Conservation (phyloP, 2,329 filamentous ascomycete genomes). For the Venturia pyrina region DNA sequence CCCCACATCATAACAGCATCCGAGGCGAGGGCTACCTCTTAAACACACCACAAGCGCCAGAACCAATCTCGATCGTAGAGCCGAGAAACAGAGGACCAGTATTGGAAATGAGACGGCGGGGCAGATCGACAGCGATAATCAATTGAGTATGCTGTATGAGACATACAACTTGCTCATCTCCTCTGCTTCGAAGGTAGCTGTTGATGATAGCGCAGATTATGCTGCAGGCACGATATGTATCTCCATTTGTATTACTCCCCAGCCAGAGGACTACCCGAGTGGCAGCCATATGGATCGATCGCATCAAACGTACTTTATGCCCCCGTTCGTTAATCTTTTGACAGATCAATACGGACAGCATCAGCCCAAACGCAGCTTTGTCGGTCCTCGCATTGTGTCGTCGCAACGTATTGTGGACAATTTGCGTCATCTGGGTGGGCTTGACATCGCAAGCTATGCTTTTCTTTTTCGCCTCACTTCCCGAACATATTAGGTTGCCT, state of each 20-base stretch:
- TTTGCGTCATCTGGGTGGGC: not conserved
- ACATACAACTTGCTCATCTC: not conserved
- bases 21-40: conserved; percentile 2
- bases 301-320: conserved; percentile 13
- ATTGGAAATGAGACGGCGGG: not conserved
- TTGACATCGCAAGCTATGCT: conserved; percentile 6
- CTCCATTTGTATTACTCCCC: not conserved
- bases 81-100: not conserved
- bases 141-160: not conserved
- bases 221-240: not conserved
- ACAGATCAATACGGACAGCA: conserved; percentile 14
- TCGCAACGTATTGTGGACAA: conserved; percentile 6
- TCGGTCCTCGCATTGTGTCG: not conserved
- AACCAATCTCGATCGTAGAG: conserved; percentile 4
- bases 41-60: conserved; percentile 3
- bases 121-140: not conserved
- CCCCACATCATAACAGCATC: conserved; percentile 5
- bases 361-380: conserved; percentile 13
- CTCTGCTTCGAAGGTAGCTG: not conserved
- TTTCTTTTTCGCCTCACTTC: not conserved
- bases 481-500: conserved; percentile 15
- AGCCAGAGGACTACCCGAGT: conserved; percentile 12
- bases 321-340: not conserved
- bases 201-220: not conserved
- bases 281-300: conserved; percentile 4